Conservation (phyloP, 306 rosid genomes). For the Prunus salicina region DNA sequence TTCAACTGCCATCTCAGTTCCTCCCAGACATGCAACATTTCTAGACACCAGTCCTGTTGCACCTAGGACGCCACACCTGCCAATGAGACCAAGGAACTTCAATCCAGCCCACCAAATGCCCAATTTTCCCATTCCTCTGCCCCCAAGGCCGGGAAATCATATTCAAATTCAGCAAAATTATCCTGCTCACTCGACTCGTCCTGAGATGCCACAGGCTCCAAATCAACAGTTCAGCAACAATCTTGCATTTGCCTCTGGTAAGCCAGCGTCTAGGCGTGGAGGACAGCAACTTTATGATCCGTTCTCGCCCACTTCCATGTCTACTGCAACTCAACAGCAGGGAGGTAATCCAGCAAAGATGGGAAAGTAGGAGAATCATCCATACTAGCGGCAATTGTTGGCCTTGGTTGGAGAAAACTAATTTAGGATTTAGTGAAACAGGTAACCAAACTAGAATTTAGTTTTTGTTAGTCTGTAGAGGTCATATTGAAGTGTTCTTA, state of each 20-base stretch:
- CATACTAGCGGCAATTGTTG: neutral
- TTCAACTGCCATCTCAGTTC: constrained; percentile 32
- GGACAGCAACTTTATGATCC: constrained; percentile 91
- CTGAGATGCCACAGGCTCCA: constrained; percentile 37
- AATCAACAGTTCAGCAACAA: constrained; percentile 47
- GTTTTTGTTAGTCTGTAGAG: neutral
- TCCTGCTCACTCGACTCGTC: constrained; percentile 34
- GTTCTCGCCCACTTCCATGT: constrained; percentile 75
- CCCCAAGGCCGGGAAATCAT: constrained; percentile 41
- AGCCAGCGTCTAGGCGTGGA: constrained; percentile 39
- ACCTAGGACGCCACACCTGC: constrained; percentile 40
- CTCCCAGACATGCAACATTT: constrained; percentile 50
- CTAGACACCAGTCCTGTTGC: constrained; percentile 42
- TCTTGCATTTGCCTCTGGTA: constrained; percentile 42
- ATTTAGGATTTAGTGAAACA: neutral
- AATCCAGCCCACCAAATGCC: constrained; percentile 53
- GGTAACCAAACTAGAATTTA: neutral
- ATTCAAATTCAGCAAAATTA: constrained; percentile 47
- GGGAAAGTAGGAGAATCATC: constrained; percentile 23
- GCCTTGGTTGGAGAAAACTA: neutral
- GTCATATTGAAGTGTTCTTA: neutral
- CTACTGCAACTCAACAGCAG: constrained; percentile 32
- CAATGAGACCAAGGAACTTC: constrained; percentile 54
- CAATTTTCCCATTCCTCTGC: constrained; percentile 28
- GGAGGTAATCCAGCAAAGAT: constrained; percentile 39